Evolutionary conservation across 169 alveolate species (phyloP), one percentile per base, ranked within the genome.

Genomic region (Babesia sp.): DNA sequence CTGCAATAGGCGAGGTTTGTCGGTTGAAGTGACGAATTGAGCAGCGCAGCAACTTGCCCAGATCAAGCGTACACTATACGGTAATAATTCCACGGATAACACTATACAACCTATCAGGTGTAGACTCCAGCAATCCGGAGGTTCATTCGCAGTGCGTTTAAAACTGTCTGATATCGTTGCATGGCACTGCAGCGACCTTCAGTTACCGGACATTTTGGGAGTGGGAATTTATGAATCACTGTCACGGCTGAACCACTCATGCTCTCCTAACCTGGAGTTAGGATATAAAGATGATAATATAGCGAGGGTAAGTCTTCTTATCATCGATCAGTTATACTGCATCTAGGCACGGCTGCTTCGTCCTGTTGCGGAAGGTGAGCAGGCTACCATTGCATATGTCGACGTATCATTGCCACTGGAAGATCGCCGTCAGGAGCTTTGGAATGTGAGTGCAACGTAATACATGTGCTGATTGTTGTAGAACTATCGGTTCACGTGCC

Each of bases 211-310:
- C 29, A 71, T 58, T 9, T 11, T 80, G 42, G 88, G 88, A 4
- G 45, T 80, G 1, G 88, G 88, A 8, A 70, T 80, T 22, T 80
- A 58, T 28, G 41, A 58, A n/a, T 55, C 56, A 9, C 29, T 80
- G 29, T 80, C 88, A 36, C 37, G 56, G 48, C 57, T 80, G 55
- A 80, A 80, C 39, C 88, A 80, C 44, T 80, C 88, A 4, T 80
- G 88, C 39, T 20, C n/a, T 6, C 88, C 88, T 7, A 80, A 80
- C 44, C 45, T 80, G 8, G 83, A 80, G 45, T 26, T 80, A 5
- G 83, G 71, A n/a, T 80, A 80, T 33, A 59, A 26, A 2, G 39
- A 51, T 41, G 39, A 60, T 58, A 71, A 71, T 29, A 31, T 50
- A 18, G 88, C 88, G 11, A 8, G 68, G 54, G 88, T 80, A 59